Evolutionary conservation across 179 eudicot species (phyloP).

Genomic region (Silene vulgaris): DNA sequence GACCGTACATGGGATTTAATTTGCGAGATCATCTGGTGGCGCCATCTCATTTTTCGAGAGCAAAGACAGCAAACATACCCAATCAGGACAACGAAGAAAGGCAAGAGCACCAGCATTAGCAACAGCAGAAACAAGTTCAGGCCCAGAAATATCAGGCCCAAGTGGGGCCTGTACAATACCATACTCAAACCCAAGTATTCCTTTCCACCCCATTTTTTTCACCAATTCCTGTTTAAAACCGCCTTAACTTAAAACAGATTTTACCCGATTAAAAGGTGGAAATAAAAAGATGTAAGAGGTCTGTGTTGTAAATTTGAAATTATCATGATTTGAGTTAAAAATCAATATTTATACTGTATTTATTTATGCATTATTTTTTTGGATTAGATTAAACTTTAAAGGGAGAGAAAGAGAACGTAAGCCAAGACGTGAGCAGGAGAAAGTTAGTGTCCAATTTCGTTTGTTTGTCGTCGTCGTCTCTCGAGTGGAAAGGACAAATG

Average conservation of each 20-base stretch:
- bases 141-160: conserved; percentile 90
- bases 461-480: too few relatives aligned
- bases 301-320: too few relatives aligned
- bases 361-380: not conserved
- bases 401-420: not conserved
- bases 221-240: too few relatives aligned
- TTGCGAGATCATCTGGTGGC: too few relatives aligned
- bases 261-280: too few relatives aligned
- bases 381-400: not conserved
- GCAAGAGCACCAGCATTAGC: conserved; percentile 85
- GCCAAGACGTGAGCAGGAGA: conserved; percentile 1
- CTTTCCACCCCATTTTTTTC: conserved; percentile 67
- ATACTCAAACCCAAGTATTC: conserved; percentile 78
- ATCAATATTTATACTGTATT: too few relatives aligned
- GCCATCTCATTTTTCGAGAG: not conserved
- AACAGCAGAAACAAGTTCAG: conserved; percentile 87
- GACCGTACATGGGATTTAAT: too few relatives aligned
- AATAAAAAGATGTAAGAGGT: too few relatives aligned
- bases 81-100: conserved; percentile 82
- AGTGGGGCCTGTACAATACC: conserved; percentile 88
- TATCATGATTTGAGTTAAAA: too few relatives aligned
- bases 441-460: not conserved
- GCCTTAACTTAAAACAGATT: not conserved
- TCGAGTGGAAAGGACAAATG: too few relatives aligned
- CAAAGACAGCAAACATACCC: conserved; percentile 36